Evolutionary conservation across 441 rosid genomes (phyloP).

Genomic region (Populus tomentosa): DNA sequence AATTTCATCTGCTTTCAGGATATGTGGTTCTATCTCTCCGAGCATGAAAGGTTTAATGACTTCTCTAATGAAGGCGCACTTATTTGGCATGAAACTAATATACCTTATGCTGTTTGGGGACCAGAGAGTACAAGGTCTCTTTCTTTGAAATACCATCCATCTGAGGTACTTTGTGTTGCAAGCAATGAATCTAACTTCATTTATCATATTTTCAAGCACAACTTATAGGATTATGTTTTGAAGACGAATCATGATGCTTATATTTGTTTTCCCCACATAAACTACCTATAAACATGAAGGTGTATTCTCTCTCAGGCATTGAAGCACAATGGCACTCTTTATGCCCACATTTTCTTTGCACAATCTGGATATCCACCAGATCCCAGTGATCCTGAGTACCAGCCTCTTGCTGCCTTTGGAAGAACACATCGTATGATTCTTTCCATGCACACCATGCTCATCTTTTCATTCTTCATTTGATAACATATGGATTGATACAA

Average conservation of each 20-base stretch:
- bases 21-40: slow-evolving; percentile 94
- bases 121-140: slow-evolving; percentile 67
- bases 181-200: background rate
- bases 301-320: slow-evolving; percentile 44
- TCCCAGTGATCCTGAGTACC: slow-evolving; percentile 84
- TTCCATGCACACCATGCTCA: background rate
- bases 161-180: slow-evolving; percentile 49
- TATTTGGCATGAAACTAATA: slow-evolving; percentile 84
- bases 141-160: slow-evolving; percentile 59
- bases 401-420: slow-evolving; percentile 63
- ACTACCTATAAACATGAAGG: background rate
- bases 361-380: slow-evolving; percentile 87
- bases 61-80: slow-evolving; percentile 70
- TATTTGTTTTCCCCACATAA: too few species aligned
- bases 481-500: background rate
- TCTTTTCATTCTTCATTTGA: background rate
- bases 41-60: slow-evolving; percentile 56
- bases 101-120: slow-evolving; percentile 92
- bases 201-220: background rate
- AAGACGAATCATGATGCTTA: too few species aligned
- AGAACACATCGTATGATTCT: slow-evolving; percentile 54
- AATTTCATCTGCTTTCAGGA: slow-evolving; percentile 41
- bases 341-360: slow-evolving; percentile 85
- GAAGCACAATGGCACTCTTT: slow-evolving; percentile 80
- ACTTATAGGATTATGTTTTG: too few species aligned